Evolutionary conservation across 768 basidiomycete genomes (phyloP), one percentile per base, ranked within the genome.

Genomic region (Calvatia gigantea): DNA sequence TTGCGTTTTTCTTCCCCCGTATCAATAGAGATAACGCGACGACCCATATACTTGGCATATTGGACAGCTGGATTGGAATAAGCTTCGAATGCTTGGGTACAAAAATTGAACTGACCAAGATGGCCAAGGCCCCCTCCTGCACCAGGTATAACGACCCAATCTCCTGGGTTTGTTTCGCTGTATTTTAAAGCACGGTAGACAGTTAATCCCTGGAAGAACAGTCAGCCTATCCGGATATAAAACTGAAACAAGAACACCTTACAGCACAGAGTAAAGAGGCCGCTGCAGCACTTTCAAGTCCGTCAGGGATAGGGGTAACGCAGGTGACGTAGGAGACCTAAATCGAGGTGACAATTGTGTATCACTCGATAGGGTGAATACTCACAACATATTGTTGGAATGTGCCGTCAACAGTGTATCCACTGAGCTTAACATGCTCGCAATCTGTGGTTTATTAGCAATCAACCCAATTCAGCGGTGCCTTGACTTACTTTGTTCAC

Each of bases 181-280:
- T 87, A 78, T 69, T 94, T 94, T 61, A 95, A 72, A 0, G 91
- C 93, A 56, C 89, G 86, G 65, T 92, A 95, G 1, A 90, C 89
- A 2, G 93, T 94, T 19, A 95, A 74, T 43, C 89, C 90, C 86
- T 87, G 46, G 0, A 39, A 3, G 35, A 9, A 14, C 1, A 9
- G 42, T 29, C 21, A 28, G 4, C 51, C 49, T 60, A 15, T 37
- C n/a, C 5, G 44, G 37, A 37, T 49, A 17, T 37, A 17, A 27
- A 21, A 45, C 27, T 17, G 6, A 25, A 0, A 21, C 42, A 28
- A 46, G 9, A n/a, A 21, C 23, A 27, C 70, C 79, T 51, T 66
- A 86, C 86, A 11, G 89, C 90, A 61, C 90, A 93, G 11, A 92
- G 81, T 56, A 94, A 79, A 8, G 87, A 85, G 2, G 86, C 85